A percentile compares a stretch with the other conserved stretches of the same genome.
phyloP scores from a whole-genome alignment of 352 stramenopile species.

The Phytophthora vignae region DNA sequence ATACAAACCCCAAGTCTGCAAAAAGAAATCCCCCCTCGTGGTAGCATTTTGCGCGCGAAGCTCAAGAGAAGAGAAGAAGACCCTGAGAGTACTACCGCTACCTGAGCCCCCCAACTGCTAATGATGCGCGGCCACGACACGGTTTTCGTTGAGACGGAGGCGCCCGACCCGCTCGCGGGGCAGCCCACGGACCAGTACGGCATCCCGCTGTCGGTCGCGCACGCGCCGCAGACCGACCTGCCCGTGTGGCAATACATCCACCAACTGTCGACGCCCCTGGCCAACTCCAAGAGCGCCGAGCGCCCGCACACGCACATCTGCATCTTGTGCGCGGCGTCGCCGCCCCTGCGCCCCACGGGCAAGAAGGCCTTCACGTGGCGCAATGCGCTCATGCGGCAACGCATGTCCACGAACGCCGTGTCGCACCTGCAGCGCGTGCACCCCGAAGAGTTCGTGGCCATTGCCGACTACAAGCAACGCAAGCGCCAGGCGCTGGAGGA shows the following conservation, averaged over 20 bases:
- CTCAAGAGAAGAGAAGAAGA: not conserved
- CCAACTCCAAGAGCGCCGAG: constrained; percentile 25
- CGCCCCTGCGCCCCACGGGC: constrained; percentile 6
- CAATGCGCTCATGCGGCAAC: constrained; percentile 43
- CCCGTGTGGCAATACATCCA: constrained; percentile 53
- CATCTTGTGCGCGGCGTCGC: constrained; percentile 32
- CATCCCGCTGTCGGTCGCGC: constrained; percentile 32
- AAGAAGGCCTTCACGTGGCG: constrained; percentile 28
- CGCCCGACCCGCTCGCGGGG: constrained; percentile 8
- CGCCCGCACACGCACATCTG: constrained; percentile 47
- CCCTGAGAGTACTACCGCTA: constrained; percentile 20
- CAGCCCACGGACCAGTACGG: constrained; percentile 34
- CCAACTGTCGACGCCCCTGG: constrained; percentile 28
- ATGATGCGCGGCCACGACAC: constrained; percentile 14
- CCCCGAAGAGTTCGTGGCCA: constrained; percentile 30
- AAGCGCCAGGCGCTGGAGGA: constrained; percentile 20
- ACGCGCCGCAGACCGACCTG: constrained; percentile 40
- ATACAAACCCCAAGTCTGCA: constrained; percentile 20
- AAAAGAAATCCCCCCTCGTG: constrained; percentile 15
- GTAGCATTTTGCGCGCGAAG: constrained; percentile 20
- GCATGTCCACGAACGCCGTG: constrained; percentile 52
- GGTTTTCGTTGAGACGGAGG: not conserved
- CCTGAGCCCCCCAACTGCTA: not conserved
- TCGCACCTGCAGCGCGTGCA: constrained; percentile 44
- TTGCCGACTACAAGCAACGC: constrained; percentile 31